Percentiles rank a stretch among this genome's conserved stretches.
These are phyloP conservation scores for Dacryopinax primogenitus DNA, from an alignment of 768 basidiomycete species.

Conservation along the genomic window DNA sequence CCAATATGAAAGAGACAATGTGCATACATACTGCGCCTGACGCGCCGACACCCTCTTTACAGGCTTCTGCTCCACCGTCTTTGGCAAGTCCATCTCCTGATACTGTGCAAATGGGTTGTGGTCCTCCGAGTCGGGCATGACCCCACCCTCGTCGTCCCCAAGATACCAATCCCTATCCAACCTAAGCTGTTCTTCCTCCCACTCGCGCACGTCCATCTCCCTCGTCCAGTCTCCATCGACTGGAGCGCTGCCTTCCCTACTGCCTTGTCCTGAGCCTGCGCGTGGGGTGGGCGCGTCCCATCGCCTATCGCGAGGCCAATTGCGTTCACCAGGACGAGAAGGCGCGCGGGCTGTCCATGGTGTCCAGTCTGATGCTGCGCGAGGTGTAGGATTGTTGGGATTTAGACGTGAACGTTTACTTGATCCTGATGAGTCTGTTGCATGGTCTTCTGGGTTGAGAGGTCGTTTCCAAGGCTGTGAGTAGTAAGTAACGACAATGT, in stretches of 20 bases:
- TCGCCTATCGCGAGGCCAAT: constrained; percentile 25
- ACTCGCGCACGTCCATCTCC: constrained; percentile 63
- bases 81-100: constrained; percentile 61
- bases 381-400: too few species aligned
- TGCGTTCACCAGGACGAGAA: constrained; percentile 29
- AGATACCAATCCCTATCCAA: constrained; percentile 96
- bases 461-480: too few species aligned
- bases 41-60: constrained; percentile 80
- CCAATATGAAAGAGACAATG: neutral
- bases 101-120: constrained; percentile 89
- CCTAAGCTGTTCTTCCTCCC: constrained; percentile 92
- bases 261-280: constrained; percentile 31
- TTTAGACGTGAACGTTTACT: too few species aligned
- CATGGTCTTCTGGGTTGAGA: too few species aligned
- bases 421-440: too few species aligned
- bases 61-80: constrained; percentile 62
- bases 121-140: constrained; percentile 64
- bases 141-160: constrained; percentile 72
- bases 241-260: constrained; percentile 45
- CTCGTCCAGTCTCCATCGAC: constrained; percentile 26
- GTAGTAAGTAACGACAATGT: too few species aligned
- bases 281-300: constrained; percentile 85
- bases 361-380: too few species aligned
- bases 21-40: constrained; percentile 86
- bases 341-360: constrained; percentile 65